Evolutionary conservation across 495 filamentous ascomycete genomes (phyloP).

Genomic region (Copromyces sp.): DNA sequence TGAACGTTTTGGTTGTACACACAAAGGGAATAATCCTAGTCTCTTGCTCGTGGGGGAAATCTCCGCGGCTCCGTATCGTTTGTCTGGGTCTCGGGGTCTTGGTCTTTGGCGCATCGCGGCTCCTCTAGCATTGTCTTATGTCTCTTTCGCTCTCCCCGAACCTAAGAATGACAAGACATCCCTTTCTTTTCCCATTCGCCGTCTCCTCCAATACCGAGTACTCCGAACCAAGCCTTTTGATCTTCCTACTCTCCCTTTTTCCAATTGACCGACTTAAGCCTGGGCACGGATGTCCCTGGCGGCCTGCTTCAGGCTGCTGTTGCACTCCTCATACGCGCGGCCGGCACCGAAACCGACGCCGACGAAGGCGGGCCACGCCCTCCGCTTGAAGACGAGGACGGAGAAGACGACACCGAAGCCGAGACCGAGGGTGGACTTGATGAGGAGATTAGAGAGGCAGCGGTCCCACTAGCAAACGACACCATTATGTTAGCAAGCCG

Average conservation of each 20-base stretch:
- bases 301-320: conserved; percentile 50
- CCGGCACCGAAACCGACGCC: conserved; percentile 92
- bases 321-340: conserved; percentile 90
- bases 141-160: neutral
- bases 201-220: neutral
- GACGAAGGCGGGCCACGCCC: conserved; percentile 89
- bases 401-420: conserved; percentile 97
- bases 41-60: neutral
- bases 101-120: neutral
- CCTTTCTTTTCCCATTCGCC: neutral
- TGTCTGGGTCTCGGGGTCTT: neutral
- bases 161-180: neutral
- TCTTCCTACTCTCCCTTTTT: neutral
- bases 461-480: conserved; percentile 74
- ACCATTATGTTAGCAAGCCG: conserved; percentile 3
- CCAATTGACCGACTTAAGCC: conserved; percentile 15
- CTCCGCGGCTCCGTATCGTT: neutral
- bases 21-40: neutral
- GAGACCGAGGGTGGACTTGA: conserved; percentile 87
- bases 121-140: neutral
- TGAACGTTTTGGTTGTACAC: neutral
- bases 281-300: conserved; percentile 39
- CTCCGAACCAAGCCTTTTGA: neutral
- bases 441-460: conserved; percentile 89
- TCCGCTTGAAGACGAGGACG: conserved; percentile 91